A percentile compares a stretch with the other conserved stretches of the same genome.
Evolutionary conservation across 192 early-diverging fungal genomes (phyloP).

Genomic region (Jimgerdemannia lactiflua): DNA sequence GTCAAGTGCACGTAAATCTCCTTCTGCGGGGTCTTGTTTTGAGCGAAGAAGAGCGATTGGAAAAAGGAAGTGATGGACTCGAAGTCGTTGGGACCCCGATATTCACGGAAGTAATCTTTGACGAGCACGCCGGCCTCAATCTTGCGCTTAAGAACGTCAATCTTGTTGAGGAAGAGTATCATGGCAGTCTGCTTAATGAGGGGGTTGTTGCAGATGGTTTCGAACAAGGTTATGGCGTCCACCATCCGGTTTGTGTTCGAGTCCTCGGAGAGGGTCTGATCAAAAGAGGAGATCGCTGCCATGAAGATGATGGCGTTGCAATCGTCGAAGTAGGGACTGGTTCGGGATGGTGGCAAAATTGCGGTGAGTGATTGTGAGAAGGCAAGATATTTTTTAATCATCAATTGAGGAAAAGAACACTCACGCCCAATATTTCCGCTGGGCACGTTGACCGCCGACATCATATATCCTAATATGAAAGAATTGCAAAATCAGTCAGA

Average conservation of each 20-base stretch:
- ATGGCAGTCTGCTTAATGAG: neutral
- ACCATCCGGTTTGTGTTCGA: slow-evolving; percentile 5
- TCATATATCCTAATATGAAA: slow-evolving; percentile 40
- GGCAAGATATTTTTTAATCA: no score
- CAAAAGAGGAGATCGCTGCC: slow-evolving; percentile 58
- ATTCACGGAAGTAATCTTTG: slow-evolving; percentile 8
- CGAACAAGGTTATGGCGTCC: slow-evolving; percentile 10
- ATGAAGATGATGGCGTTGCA: slow-evolving; percentile 57
- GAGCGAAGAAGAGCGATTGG: slow-evolving; percentile 38
- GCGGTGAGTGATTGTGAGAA: slow-evolving; percentile 2
- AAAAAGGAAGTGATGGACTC: slow-evolving; percentile 42
- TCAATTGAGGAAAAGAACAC: neutral
- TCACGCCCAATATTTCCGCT: slow-evolving; percentile 42
- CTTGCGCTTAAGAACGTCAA: slow-evolving; percentile 9
- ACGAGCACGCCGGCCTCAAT: slow-evolving; percentile 1
- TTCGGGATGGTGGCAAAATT: neutral
- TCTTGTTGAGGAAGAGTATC: slow-evolving; percentile 2
- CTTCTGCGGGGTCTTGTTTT: slow-evolving; percentile 39
- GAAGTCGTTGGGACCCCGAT: slow-evolving; percentile 35
- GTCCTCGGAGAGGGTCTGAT: slow-evolving; percentile 56
- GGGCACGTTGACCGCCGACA: slow-evolving; percentile 47
- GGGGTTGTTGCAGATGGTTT: neutral
- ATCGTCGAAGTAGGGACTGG: slow-evolving; percentile 48
- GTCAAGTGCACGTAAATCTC: slow-evolving; percentile 44
- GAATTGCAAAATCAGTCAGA: neutral